A percentile compares a stretch with the other conserved stretches of the same genome.
Conservation (phyloP, 2,329 filamentous ascomycete species). For the Pseudogymnoascus sp. region DNA sequence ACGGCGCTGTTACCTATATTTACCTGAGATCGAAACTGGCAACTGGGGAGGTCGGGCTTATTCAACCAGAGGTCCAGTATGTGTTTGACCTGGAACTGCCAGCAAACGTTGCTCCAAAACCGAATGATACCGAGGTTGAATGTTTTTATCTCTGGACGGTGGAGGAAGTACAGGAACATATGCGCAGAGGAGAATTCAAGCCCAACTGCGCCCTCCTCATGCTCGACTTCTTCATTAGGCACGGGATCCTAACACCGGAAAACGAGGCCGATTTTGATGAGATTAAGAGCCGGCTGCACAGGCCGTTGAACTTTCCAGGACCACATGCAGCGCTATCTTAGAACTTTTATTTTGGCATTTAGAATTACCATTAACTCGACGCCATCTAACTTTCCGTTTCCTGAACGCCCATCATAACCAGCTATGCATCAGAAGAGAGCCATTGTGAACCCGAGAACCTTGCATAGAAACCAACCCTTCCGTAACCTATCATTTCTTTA, state of each 20-base stretch:
- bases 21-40: slow-evolving; percentile 69
- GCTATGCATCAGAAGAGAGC: slow-evolving; percentile 3
- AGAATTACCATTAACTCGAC: slow-evolving; percentile 9
- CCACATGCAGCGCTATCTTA: slow-evolving; percentile 39
- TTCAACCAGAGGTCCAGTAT: slow-evolving; percentile 90
- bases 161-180: slow-evolving; percentile 63
- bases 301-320: slow-evolving; percentile 72
- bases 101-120: slow-evolving; percentile 59
- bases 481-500: slow-evolving; percentile 65
- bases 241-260: slow-evolving; percentile 69
- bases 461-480: slow-evolving; percentile 13
- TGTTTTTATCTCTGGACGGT: slow-evolving; percentile 72
- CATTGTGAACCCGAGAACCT: slow-evolving; percentile 10
- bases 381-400: slow-evolving; percentile 10
- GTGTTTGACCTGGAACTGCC: slow-evolving; percentile 82
- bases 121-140: slow-evolving; percentile 84
- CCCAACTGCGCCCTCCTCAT: slow-evolving; percentile 82
- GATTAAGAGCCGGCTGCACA: slow-evolving; percentile 69
- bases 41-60: slow-evolving; percentile 71
- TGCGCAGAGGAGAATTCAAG: slow-evolving; percentile 76
- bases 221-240: slow-evolving; percentile 84
- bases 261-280: slow-evolving; percentile 74
- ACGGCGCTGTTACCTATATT: slow-evolving; percentile 75
- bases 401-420: slow-evolving; percentile 9
- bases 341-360: background rate